Evolutionary conservation across 768 basidiomycete genomes (phyloP).

Genomic region (Termitomyces sp.): DNA sequence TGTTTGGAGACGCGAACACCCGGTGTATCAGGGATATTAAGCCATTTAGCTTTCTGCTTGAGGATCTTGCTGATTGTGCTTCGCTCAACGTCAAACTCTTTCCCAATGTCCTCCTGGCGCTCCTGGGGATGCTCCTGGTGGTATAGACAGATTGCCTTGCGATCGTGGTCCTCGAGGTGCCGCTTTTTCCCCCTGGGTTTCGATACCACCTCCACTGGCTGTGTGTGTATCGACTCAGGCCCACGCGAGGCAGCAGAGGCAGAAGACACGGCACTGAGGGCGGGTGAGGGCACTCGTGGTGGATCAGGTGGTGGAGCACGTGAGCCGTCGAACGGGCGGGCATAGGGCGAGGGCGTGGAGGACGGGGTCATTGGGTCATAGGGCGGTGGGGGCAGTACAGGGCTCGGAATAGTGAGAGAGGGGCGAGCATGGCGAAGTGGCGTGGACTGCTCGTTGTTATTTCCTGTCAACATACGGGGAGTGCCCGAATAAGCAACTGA

Average conservation of each 20-base stretch:
- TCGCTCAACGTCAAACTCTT: constrained; percentile 73
- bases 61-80: constrained; percentile 94
- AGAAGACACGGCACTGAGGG: constrained; percentile 52
- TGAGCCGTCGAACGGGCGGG: constrained; percentile 40
- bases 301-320: constrained; percentile 34
- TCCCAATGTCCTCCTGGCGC: constrained; percentile 84
- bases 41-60: constrained; percentile 81
- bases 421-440: constrained; percentile 31
- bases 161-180: constrained; percentile 71
- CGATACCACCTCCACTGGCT: neutral
- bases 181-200: constrained; percentile 58
- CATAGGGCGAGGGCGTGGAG: constrained; percentile 44
- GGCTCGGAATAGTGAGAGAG: constrained; percentile 24
- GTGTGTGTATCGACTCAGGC: too few species aligned
- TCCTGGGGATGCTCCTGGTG: constrained; percentile 60
- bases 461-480: constrained; percentile 38
- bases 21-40: constrained; percentile 60
- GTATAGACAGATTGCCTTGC: constrained; percentile 71
- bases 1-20: constrained; percentile 63
- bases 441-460: constrained; percentile 24
- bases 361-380: constrained; percentile 44
- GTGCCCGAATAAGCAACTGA: constrained; percentile 31
- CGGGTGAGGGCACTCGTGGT: constrained; percentile 59
- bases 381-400: constrained; percentile 28
- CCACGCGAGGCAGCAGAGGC: constrained; percentile 49